phyloP scores from a whole-genome alignment of 2,329 filamentous ascomycete species.

The Aureobasidium uvarum region DNA sequence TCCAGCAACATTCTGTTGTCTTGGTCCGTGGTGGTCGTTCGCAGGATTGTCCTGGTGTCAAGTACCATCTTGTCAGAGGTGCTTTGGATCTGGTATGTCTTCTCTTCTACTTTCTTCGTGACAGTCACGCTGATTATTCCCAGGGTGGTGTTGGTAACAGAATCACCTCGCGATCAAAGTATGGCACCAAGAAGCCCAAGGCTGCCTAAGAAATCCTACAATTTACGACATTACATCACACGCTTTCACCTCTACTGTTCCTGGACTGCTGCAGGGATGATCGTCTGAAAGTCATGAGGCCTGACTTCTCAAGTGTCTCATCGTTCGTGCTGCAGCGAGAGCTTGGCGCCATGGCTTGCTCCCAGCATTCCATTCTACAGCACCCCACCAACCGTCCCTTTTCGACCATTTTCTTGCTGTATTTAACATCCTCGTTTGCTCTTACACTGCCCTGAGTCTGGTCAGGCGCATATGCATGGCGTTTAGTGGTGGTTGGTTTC shows the following conservation, averaged over 20 bases:
- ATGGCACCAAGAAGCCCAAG: slow-evolving; percentile 99
- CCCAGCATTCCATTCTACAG: slow-evolving; percentile 1
- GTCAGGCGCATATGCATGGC: slow-evolving; percentile 17
- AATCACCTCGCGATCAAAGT: slow-evolving; percentile 86
- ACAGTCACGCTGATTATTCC: neutral
- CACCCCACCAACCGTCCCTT: neutral
- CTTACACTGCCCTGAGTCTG: neutral
- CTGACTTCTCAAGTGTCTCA: neutral
- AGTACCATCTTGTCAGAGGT: slow-evolving; percentile 89
- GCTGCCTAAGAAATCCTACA: slow-evolving; percentile 50
- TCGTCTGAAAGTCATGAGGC: slow-evolving; percentile 8
- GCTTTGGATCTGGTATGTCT: slow-evolving; percentile 83
- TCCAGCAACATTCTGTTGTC: slow-evolving; percentile 98
- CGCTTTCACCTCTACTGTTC: neutral
- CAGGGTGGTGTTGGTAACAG: slow-evolving; percentile 89
- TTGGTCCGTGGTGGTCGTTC: slow-evolving; percentile 87
- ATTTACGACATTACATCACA: slow-evolving; percentile 6
- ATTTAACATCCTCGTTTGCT: slow-evolving; percentile 5
- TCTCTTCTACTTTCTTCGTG: neutral
- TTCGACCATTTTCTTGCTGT: slow-evolving; percentile 4
- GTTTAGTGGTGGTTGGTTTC: slow-evolving; percentile 2
- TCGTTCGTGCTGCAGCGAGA: slow-evolving; percentile 5
- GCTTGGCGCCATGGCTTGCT: slow-evolving; percentile 21
- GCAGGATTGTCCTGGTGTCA: slow-evolving; percentile 98
- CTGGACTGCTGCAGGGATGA: neutral